Percentiles rank a stretch among this genome's conserved stretches.
Conservation (phyloP, 495 filamentous ascomycete genomes). For the Chaetomium cochliodes region DNA sequence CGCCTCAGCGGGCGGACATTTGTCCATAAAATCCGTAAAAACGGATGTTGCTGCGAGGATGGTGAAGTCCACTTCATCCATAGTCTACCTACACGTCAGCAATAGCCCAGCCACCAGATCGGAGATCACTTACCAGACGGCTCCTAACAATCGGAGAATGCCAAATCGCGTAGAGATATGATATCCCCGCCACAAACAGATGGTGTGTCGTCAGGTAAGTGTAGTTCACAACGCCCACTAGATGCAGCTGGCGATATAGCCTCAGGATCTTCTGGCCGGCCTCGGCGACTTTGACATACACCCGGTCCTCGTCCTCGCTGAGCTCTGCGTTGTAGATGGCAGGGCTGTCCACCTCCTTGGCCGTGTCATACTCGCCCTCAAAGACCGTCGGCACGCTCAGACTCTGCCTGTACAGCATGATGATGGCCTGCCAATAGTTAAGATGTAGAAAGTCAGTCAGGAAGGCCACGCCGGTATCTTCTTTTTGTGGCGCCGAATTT, state of each 20-base stretch:
- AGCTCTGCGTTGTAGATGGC: slow-evolving; percentile 48
- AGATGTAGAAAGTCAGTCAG: slow-evolving; percentile 82
- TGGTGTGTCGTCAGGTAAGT: slow-evolving; percentile 97
- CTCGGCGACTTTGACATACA: slow-evolving; percentile 91
- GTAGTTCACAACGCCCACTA: slow-evolving; percentile 87
- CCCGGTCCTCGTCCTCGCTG: slow-evolving; percentile 83
- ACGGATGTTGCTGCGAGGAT: slow-evolving; percentile 82
- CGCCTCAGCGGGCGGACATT: slow-evolving; percentile 51
- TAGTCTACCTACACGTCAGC: slow-evolving; percentile 57
- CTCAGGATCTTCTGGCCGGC: slow-evolving; percentile 90
- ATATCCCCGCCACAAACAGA: slow-evolving; percentile 95
- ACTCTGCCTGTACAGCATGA: slow-evolving; percentile 92
- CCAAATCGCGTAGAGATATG: slow-evolving; percentile 96
- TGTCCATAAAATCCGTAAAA: slow-evolving; percentile 45
- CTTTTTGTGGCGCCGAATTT: slow-evolving; percentile 68
- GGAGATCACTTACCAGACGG: slow-evolving; percentile 58
- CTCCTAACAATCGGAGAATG: slow-evolving; percentile 86
- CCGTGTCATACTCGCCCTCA: slow-evolving; percentile 71
- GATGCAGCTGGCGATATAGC: slow-evolving; percentile 85
- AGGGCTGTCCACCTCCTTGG: slow-evolving; percentile 55
- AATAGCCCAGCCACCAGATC: neutral
- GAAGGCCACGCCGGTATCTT: slow-evolving; percentile 82
- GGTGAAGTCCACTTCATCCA: slow-evolving; percentile 95
- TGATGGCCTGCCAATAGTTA: slow-evolving; percentile 98
- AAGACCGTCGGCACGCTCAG: slow-evolving; percentile 82